A percentile compares a stretch with the other conserved stretches of the same genome.
phyloP scores from a whole-genome alignment of 2,329 filamentous ascomycete genomes.

The Endothia cerciana region DNA sequence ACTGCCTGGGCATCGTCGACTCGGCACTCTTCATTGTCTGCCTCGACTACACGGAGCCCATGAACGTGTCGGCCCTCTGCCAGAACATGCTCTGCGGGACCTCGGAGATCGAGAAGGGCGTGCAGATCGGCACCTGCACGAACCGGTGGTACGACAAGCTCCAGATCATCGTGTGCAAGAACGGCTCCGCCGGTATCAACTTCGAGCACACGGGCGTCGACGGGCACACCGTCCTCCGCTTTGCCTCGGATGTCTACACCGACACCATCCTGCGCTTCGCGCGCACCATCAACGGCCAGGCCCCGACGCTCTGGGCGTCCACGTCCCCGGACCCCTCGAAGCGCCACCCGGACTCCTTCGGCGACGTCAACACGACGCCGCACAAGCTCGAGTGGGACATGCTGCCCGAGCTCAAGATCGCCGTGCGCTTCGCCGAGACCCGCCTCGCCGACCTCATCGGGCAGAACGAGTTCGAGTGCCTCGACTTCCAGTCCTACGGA shows the following conservation, averaged over 20 bases:
- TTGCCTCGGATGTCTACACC: slow-evolving; percentile 95
- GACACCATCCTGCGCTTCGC: slow-evolving; percentile 97
- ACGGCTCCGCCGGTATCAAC: slow-evolving; percentile 97
- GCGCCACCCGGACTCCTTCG: slow-evolving; percentile 87
- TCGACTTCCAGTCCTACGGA: slow-evolving; percentile 87
- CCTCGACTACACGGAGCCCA: slow-evolving; percentile 87
- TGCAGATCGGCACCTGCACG: slow-evolving; percentile 96
- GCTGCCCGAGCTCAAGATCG: slow-evolving; percentile 86
- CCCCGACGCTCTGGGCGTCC: slow-evolving; percentile 89
- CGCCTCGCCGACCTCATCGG: slow-evolving; percentile 91
- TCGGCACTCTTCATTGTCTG: slow-evolving; percentile 91
- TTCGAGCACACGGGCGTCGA: slow-evolving; percentile 99
- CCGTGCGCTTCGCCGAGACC: slow-evolving; percentile 93
- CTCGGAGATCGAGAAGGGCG: slow-evolving; percentile 85
- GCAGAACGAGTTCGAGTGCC: slow-evolving; percentile 92
- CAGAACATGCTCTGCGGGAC: slow-evolving; percentile 99
- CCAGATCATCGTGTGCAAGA: slow-evolving; percentile 98
- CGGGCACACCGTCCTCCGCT: slow-evolving; percentile 93
- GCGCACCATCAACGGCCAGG: slow-evolving; percentile 90
- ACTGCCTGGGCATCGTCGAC: slow-evolving; percentile 94
- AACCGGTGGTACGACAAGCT: slow-evolving; percentile 99
- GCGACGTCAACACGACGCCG: slow-evolving; percentile 89
- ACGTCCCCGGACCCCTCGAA: slow-evolving; percentile 91
- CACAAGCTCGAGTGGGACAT: slow-evolving; percentile 99
- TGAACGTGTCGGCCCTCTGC: slow-evolving; percentile 81